These are phyloP conservation scores for Lumnitzera littorea DNA, from an alignment of 345 rosid species.

Conservation along the genomic window DNA sequence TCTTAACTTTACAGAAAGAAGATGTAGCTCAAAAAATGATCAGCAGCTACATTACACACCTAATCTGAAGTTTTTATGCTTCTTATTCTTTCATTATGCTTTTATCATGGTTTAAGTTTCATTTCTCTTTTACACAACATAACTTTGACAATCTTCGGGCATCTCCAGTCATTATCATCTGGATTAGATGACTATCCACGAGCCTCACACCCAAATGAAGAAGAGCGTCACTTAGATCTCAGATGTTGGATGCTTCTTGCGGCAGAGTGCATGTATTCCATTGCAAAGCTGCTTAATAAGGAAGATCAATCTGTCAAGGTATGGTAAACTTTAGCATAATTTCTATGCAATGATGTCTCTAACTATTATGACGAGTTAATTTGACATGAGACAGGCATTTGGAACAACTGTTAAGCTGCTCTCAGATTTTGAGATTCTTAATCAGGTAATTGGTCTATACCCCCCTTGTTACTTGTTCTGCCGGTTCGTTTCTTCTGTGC, in stretches of 20 bases:
- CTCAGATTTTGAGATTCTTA: conserved; percentile 67
- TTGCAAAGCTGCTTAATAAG: conserved; percentile 37
- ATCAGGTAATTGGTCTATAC: conserved; percentile 42
- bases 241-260: conserved; percentile 98
- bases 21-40: too few relatives aligned
- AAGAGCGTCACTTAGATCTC: conserved; percentile 89
- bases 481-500: too few relatives aligned
- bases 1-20: too few relatives aligned
- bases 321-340: conserved; percentile 1
- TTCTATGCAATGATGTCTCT: too few relatives aligned
- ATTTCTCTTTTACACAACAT: not conserved
- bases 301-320: conserved; percentile 39
- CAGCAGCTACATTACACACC: too few relatives aligned
- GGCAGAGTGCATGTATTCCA: conserved; percentile 76
- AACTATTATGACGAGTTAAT: too few relatives aligned
- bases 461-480: too few relatives aligned
- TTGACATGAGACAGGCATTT: conserved; percentile 48
- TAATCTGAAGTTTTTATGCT: too few relatives aligned
- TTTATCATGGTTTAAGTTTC: too few relatives aligned
- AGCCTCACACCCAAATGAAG: conserved; percentile 86
- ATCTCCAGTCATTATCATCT: conserved; percentile 57
- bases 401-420: conserved; percentile 51
- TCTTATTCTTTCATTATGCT: too few relatives aligned
- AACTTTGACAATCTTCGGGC: conserved; percentile 17
- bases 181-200: conserved; percentile 95